A percentile compares a stretch with the other conserved stretches of the same genome.
phyloP scores from a whole-genome alignment of 371 early-diverging fungal species.

The Mortierella sp. region DNA sequence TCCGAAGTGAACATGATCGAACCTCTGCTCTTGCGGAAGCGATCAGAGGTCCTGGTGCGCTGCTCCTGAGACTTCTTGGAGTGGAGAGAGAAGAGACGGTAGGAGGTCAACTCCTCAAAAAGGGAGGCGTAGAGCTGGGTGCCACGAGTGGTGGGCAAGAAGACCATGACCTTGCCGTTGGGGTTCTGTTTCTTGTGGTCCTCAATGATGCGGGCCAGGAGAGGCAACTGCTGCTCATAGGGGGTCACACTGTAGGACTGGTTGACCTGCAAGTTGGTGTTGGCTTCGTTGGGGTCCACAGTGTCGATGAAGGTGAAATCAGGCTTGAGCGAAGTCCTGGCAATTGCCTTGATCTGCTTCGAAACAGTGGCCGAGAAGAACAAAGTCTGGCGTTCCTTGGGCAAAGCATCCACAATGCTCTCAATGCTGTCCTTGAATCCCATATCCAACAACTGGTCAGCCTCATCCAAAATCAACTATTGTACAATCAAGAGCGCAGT shows the following conservation, averaged over 20 bases:
- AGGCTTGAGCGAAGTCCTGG: slow-evolving; percentile 74
- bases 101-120: slow-evolving; percentile 62
- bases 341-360: slow-evolving; percentile 84
- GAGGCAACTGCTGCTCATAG: slow-evolving; percentile 69
- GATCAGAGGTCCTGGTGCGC: slow-evolving; percentile 79
- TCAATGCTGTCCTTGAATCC: slow-evolving; percentile 97
- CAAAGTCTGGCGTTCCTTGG: slow-evolving; percentile 92
- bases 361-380: slow-evolving; percentile 99
- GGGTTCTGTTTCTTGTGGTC: slow-evolving; percentile 64
- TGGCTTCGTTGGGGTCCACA: slow-evolving; percentile 87
- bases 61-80: slow-evolving; percentile 80
- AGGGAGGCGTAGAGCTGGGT: slow-evolving; percentile 82
- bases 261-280: slow-evolving; percentile 80
- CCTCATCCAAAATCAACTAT: slow-evolving; percentile 98
- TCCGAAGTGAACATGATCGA: slow-evolving; percentile 96
- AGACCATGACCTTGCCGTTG: slow-evolving; percentile 89
- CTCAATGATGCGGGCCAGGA: slow-evolving; percentile 73
- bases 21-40: slow-evolving; percentile 77
- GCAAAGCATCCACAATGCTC: slow-evolving; percentile 82
- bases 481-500: slow-evolving; percentile 7
- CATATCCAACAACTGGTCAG: slow-evolving; percentile 98
- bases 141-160: slow-evolving; percentile 87
- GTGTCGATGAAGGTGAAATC: slow-evolving; percentile 85
- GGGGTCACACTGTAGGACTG: slow-evolving; percentile 83
- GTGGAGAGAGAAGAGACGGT: slow-evolving; percentile 82